phyloP scores from a whole-genome alignment of 805 yeast genomes.

The Cyberlindnera mississippiensis region DNA sequence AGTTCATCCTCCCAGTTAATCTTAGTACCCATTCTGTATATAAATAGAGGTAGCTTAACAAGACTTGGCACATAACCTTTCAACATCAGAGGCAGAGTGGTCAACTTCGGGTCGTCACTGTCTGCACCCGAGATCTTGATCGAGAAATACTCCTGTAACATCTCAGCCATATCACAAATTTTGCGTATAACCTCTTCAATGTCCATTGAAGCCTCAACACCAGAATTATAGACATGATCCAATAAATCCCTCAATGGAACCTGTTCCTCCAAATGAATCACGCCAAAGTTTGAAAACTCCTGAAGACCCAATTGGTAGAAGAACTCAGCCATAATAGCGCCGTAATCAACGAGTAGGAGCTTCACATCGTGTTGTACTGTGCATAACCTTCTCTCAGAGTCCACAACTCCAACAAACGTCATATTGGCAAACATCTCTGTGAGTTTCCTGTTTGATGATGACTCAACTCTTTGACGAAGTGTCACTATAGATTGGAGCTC shows the following conservation, averaged over 20 bases:
- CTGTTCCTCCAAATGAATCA: constrained; percentile 36
- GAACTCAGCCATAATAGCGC: constrained; percentile 57
- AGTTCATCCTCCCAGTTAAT: constrained; percentile 68
- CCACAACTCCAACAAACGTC: constrained; percentile 80
- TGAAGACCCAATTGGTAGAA: constrained; percentile 78
- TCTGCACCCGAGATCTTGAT: constrained; percentile 35
- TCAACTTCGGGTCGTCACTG: constrained; percentile 34
- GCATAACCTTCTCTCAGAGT: constrained; percentile 60
- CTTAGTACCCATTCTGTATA: constrained; percentile 54
- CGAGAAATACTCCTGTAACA: constrained; percentile 79
- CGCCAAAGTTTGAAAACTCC: constrained; percentile 82
- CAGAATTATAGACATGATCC: constrained; percentile 10
- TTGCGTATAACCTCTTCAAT: constrained; percentile 26
- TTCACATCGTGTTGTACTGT: constrained; percentile 84
- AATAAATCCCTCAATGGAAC: constrained; percentile 10
- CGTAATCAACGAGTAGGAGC: constrained; percentile 77
- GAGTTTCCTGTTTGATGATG: constrained; percentile 44
- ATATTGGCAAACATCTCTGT: constrained; percentile 67
- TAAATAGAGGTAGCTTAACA: constrained; percentile 60
- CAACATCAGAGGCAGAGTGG: constrained; percentile 63
- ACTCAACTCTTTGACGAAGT: constrained; percentile 49
- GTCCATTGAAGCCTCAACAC: constrained; percentile 19
- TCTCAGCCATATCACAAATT: constrained; percentile 55
- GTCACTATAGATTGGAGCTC: constrained; percentile 55
- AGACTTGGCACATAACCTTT: constrained; percentile 60